These are phyloP conservation scores for Fusarium foetens DNA, from an alignment of 2,329 filamentous ascomycete genomes.

Conservation along the genomic window DNA sequence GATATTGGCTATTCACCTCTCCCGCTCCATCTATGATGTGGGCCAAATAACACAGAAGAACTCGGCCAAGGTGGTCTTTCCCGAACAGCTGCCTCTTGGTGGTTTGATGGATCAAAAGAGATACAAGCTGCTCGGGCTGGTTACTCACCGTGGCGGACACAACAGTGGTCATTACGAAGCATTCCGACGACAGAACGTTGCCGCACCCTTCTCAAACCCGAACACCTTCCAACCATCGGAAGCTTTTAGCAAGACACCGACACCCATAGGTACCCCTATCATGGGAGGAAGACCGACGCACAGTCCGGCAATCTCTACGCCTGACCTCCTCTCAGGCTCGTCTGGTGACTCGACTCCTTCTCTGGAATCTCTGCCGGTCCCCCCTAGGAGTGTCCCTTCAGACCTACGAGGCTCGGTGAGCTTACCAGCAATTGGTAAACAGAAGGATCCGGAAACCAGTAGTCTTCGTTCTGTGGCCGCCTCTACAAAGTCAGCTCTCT, in stretches of 20 bases:
- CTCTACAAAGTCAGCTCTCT: conserved; percentile 65
- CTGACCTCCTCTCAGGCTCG: conserved; percentile 57
- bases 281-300: conserved; percentile 51
- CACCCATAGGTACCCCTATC: conserved; percentile 62
- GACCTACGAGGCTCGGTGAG: conserved; percentile 43
- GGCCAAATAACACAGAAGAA: conserved; percentile 87
- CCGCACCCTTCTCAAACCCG: conserved; percentile 83
- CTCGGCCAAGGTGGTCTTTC: conserved; percentile 91
- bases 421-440: conserved; percentile 46
- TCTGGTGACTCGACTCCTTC: conserved; percentile 52
- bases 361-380: conserved; percentile 47
- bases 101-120: conserved; percentile 79
- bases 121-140: conserved; percentile 86
- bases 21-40: conserved; percentile 88
- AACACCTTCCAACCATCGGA: conserved; percentile 80
- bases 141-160: conserved; percentile 95
- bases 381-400: conserved; percentile 48
- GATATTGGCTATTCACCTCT: conserved; percentile 90
- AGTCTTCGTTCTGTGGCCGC: conserved; percentile 67
- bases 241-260: conserved; percentile 73
- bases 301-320: conserved; percentile 59
- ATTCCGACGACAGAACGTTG: conserved; percentile 85
- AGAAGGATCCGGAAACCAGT: conserved; percentile 59
- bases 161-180: conserved; percentile 98
- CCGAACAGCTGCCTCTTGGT: conserved; percentile 85